Evolutionary conservation across 176 grass and related monocot species (phyloP), one percentile per base, ranked within the genome.

Genomic region (Cocos nucifera): DNA sequence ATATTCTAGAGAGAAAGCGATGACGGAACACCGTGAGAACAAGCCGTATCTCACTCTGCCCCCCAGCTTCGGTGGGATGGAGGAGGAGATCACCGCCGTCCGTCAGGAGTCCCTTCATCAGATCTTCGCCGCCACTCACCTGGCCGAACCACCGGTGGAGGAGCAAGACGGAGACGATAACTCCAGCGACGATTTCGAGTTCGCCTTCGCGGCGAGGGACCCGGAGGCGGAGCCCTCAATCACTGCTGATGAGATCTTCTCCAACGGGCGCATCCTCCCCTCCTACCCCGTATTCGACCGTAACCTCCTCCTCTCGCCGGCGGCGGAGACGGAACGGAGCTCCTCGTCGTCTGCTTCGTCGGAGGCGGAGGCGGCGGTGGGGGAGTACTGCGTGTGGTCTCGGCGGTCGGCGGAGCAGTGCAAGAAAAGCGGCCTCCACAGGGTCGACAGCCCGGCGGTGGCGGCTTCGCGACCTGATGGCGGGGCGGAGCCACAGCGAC

Each of bases 221-320:
- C 4, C 53, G 18, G 51, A 68, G 15, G 53, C 7, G 17, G 6
- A 22, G 17, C 12, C 65, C 53, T 32, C 26, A 12, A 28, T 22
- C n/a, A 44, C 52, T 23, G 65, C 65, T 26, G 65, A 68, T 51
- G 65, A 68, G 53, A 56, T 56, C n/a, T 68, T 68, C 53, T 68
- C 29, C 53, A 53, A 25, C 52, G 65, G 65, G n/a, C 65, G 53
- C 23, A 68, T 68, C 2, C 53, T 68, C 10, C 65, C 65, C 27
- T 25, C 18, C 7, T 68, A 68, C 53, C 65, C 65, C n/a, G 0
- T 68, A 53, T 48, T 68, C 65, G 16, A 56, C 53, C 28, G 65
- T 5, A 28, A 44, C 44, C 23, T 65, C 17, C 52, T 57, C 65
- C 26, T 44, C n/a, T 12, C 23, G 26, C n/a, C 10, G 17, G 25